A percentile compares a stretch with the other conserved stretches of the same genome.
phyloP scores from a whole-genome alignment of 139 green algal species.

The Yamagishiella unicocca region DNA sequence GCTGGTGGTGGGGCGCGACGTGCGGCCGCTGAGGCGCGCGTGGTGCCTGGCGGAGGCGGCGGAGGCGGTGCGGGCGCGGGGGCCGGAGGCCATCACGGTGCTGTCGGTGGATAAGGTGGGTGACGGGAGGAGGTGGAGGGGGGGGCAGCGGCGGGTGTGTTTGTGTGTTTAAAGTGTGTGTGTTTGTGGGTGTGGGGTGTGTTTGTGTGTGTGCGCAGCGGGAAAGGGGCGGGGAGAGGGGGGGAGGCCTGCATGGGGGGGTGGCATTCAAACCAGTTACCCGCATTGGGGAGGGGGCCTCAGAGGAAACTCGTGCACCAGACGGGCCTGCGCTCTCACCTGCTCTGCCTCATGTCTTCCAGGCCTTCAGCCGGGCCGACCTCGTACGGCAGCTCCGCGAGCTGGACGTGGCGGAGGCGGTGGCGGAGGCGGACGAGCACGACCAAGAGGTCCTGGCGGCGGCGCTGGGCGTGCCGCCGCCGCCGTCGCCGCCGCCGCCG shows the following conservation, averaged over 20 bases:
- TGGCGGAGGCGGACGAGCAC: not conserved
- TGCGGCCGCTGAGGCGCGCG: not conserved
- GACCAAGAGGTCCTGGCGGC: constrained; percentile 9
- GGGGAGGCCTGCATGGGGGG: too few relatives aligned
- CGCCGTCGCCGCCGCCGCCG: not conserved
- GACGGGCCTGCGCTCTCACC: not conserved
- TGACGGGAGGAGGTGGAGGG: not conserved
- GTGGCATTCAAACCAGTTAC: too few relatives aligned
- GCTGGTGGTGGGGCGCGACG: constrained; percentile 33
- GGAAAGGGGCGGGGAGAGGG: too few relatives aligned
- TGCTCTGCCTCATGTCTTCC: not conserved
- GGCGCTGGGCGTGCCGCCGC: constrained; percentile 17
- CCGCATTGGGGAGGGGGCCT: too few relatives aligned
- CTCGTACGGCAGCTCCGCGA: constrained; percentile 37
- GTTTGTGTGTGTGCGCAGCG: too few relatives aligned
- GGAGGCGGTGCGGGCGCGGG: constrained; percentile 2
- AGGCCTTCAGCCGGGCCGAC: constrained; percentile 15
- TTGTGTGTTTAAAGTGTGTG: too few relatives aligned
- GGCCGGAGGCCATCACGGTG: constrained; percentile 28
- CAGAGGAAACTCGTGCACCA: not conserved
- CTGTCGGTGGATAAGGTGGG: constrained; percentile 17
- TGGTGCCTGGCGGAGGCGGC: constrained; percentile 30
- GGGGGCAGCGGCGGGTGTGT: too few relatives aligned
- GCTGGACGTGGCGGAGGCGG: constrained; percentile 15
- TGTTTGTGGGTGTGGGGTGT: too few relatives aligned